These are phyloP conservation scores for Phytophthora macrochlamydospora DNA, from an alignment of 352 stramenopile genomes.

Conservation along the genomic window DNA sequence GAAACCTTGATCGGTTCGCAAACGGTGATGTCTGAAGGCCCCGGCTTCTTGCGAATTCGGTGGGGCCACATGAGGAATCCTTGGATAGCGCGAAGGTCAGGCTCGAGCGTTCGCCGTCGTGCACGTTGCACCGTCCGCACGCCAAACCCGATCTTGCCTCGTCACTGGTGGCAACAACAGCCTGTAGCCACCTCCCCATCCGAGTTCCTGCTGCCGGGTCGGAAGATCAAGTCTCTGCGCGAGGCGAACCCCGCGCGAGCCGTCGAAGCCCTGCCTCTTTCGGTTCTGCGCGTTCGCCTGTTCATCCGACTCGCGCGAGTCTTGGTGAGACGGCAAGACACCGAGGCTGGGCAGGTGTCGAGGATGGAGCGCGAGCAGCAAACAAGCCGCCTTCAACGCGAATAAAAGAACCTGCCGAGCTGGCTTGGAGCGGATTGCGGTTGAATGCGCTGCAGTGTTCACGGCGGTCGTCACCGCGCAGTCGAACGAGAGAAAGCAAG, in stretches of 20 bases:
- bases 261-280: conserved; percentile 1
- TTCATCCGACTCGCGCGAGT: neutral
- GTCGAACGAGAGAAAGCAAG: neutral
- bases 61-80: neutral
- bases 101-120: neutral
- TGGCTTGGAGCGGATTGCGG: neutral
- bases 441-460: neutral
- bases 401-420: conserved; percentile 2
- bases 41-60: neutral
- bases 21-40: too few relatives aligned
- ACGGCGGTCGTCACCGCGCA: neutral
- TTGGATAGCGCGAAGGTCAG: conserved; percentile 2
- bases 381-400: neutral
- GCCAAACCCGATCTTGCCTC: neutral
- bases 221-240: conserved; percentile 4
- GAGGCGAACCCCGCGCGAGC: neutral
- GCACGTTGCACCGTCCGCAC: too few relatives aligned
- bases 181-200: conserved; percentile 4
- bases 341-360: neutral
- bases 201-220: conserved; percentile 1
- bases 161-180: neutral
- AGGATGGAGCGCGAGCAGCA: neutral
- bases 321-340: conserved; percentile 2
- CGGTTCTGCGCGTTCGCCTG: neutral
- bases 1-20: too few relatives aligned